Evolutionary conservation across 179 eudicot genomes (phyloP), one percentile per base, ranked within the genome.

Genomic region (Patellifolia procumbens): DNA sequence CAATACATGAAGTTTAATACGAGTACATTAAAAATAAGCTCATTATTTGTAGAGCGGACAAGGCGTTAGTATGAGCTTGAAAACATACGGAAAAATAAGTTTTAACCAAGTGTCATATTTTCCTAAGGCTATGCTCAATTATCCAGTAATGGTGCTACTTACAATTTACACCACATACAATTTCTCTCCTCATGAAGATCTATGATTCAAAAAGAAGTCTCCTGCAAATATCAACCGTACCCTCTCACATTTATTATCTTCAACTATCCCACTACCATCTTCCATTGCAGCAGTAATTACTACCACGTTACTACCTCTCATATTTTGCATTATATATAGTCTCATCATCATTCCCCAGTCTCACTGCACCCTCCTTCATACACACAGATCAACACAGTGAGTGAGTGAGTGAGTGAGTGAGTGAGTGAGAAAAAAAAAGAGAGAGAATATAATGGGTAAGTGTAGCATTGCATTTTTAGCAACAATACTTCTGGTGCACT

Each of bases 241-340:
- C 46, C 2, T n/a, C 5, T 43, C 51, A 61, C 71, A 77, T 77
- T 77, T 32, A 78, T 11, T 62, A 35, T 13, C 0, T 60, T 19
- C 81, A 78, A 72, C 81, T 19, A 72, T 78, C 81, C 60, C 64
- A 64, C 77, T 22, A 62, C 53, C 77, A 20, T 17, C 81, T 11
- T 52, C 55, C 72, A 52, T 8, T 9, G 32, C 3, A 48, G 39
- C 5, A 70, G 31, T 78, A 20, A 59, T 28, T 73, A 60, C 68
- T 24, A 31, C 42, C 55, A 59, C 19, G 53, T 37, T 52, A 60
- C 19, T 9, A 68, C 42, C 45, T n/a, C 43, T 28, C 46, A 8
- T 19, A 20, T 63, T 73, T 22, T 29, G 22, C 73, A 58, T 52
- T 78, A 78, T 78, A 78, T 78, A 78, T 62, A 55, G 48, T 65